A percentile compares a stretch with the other conserved stretches of the same genome.
These are phyloP conservation scores for Pichia paraexigua DNA, from an alignment of 805 yeast genomes.

Conservation along the genomic window DNA sequence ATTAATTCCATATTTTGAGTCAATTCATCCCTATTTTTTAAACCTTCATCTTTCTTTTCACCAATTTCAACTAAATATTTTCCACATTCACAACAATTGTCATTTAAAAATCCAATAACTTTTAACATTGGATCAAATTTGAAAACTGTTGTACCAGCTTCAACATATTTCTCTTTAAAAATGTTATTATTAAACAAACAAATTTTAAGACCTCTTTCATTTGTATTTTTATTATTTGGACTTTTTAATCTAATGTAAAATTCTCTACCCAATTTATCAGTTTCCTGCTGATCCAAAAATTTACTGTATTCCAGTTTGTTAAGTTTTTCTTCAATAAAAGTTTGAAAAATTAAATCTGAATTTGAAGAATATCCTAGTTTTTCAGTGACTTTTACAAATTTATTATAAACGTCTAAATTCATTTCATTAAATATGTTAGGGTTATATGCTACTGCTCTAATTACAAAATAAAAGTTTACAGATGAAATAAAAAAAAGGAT, in stretches of 20 bases:
- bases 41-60: background rate
- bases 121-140: constrained; percentile 7
- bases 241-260: constrained; percentile 2
- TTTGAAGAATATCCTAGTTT: background rate
- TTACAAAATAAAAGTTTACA: background rate
- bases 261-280: background rate
- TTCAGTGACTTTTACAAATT: background rate
- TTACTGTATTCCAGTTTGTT: background rate
- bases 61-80: background rate
- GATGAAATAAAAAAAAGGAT: background rate
- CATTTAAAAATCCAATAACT: constrained; percentile 1
- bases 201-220: constrained; percentile 7
- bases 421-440: background rate
- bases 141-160: constrained; percentile 2
- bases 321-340: background rate
- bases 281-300: background rate
- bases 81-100: constrained; percentile 9
- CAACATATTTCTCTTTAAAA: background rate
- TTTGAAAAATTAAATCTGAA: background rate
- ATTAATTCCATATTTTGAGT: background rate
- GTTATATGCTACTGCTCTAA: background rate
- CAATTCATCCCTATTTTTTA: background rate
- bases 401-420: background rate
- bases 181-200: background rate
- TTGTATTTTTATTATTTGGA: background rate